Evolutionary conservation across 2,329 filamentous ascomycete species (phyloP), one percentile per base, ranked within the genome.

Genomic region (Fusarium dimerum): DNA sequence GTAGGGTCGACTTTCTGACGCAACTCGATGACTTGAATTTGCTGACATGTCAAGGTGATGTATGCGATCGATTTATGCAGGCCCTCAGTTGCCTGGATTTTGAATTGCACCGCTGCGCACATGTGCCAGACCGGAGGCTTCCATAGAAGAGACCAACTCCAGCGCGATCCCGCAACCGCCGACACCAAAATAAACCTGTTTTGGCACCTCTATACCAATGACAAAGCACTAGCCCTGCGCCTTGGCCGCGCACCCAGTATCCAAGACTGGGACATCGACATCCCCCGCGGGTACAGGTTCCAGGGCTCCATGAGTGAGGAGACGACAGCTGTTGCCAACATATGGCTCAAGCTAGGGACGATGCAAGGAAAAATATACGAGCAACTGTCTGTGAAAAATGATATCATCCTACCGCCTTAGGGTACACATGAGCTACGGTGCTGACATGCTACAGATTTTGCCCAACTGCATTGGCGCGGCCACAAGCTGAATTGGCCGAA

Each of bases 91-190:
- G 82, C 82, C n/a, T 86, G 84, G 79, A 80, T 83, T n/a, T 71
- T 88, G 16, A 80, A 78, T 20, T 81, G 79, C 7, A 77, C 78
- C 16, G 85, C 84, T 0, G 79, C 80, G 12, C 77, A 81, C 47
- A 73, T 88, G 47, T 86, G 83, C 56, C 82, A 85, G 60, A 81
- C 80, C 0, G 77, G 86, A 5, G 85, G 85, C 3, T 86, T 83
- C 54, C 85, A 87, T 63, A 77, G 81, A 45, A 62, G 66, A 12
- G 57, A 61, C 5, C 57, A 61, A 16, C 45, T 55, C 8, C 26
- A 70, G 68, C 39, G 66, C 62, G 71, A 74, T 45, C 56, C 70
- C 8, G 62, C 64, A 9, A 64, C 59, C 20, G 60, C 65, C 34
- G 66, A 70, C 50, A 63, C 73, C 48, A 77, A 76, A 57, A 64